Conservation (phyloP, 2,329 filamentous ascomycete species). For the Venturia carpophila region DNA sequence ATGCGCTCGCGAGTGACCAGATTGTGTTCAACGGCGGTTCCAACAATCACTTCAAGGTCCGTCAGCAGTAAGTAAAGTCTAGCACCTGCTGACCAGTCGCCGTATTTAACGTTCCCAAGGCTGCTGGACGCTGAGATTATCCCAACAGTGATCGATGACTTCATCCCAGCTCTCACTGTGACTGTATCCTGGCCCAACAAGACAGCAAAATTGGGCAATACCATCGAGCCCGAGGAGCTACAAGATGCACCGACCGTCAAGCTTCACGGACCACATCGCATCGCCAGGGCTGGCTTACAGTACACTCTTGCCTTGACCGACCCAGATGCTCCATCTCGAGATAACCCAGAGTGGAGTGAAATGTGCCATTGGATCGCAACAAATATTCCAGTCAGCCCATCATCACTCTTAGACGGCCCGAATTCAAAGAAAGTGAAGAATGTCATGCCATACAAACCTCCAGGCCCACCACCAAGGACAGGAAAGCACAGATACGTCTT, state of each 20-base stretch:
- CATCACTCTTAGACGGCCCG: slow-evolving; percentile 3
- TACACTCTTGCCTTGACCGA: slow-evolving; percentile 49
- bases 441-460: slow-evolving; percentile 45
- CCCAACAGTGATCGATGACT: slow-evolving; percentile 49
- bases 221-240: slow-evolving; percentile 38
- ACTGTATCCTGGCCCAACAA: slow-evolving; percentile 41
- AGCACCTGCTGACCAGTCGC: neutral
- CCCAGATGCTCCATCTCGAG: slow-evolving; percentile 49
- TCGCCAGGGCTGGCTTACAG: slow-evolving; percentile 27
- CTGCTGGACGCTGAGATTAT: slow-evolving; percentile 35
- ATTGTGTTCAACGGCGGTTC: neutral
- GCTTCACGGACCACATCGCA: slow-evolving; percentile 27
- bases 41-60: neutral
- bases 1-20: neutral
- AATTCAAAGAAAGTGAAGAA: slow-evolving; percentile 28
- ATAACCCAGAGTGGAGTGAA: slow-evolving; percentile 48
- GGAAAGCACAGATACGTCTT: slow-evolving; percentile 53
- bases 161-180: slow-evolving; percentile 47
- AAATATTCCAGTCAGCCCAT: slow-evolving; percentile 24
- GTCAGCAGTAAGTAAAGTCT: neutral
- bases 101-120: slow-evolving; percentile 22
- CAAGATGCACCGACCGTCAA: slow-evolving; percentile 36
- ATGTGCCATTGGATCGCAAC: slow-evolving; percentile 50
- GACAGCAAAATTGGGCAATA: slow-evolving; percentile 47
- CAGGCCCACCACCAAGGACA: slow-evolving; percentile 47